Percentiles rank a stretch among this genome's conserved stretches.
Conservation (phyloP, 2,329 filamentous ascomycete species). For the Curvularia sp. region DNA sequence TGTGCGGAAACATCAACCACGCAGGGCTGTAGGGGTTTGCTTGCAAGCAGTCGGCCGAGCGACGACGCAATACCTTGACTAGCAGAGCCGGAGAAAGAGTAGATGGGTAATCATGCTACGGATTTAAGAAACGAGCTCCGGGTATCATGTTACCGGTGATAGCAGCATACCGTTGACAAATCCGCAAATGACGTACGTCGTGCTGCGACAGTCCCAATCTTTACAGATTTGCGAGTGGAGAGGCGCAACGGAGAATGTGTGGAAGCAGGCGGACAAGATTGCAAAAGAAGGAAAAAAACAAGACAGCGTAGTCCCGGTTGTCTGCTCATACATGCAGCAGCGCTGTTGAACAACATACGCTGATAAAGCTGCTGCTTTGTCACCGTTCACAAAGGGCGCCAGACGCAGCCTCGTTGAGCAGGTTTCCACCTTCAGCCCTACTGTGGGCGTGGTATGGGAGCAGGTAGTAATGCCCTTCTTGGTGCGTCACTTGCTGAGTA, state of each 20-base stretch:
- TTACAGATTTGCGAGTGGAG: neutral
- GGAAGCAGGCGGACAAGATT: neutral
- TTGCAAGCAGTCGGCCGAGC: slow-evolving; percentile 1
- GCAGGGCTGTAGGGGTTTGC: slow-evolving; percentile 6
- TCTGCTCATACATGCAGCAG: neutral
- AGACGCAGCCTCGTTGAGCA: slow-evolving; percentile 20
- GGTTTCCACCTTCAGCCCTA: slow-evolving; percentile 21
- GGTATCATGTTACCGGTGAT: neutral
- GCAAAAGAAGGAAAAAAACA: neutral
- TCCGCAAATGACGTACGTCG: neutral
- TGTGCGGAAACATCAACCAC: slow-evolving; percentile 3
- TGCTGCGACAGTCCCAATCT: neutral
- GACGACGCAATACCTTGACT: neutral
- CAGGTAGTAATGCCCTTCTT: slow-evolving; percentile 1
- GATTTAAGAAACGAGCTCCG: neutral
- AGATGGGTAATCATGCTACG: neutral
- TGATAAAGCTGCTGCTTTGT: slow-evolving; percentile 17
- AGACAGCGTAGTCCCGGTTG: neutral
- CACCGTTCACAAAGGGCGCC: slow-evolving; percentile 1
- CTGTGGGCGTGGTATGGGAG: slow-evolving; percentile 1
- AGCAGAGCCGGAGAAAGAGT: neutral
- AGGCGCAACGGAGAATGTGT: neutral
- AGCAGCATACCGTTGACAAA: neutral
- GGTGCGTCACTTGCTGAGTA: slow-evolving; percentile 19
- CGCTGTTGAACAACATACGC: slow-evolving; percentile 6